Percentiles rank a stretch among this genome's conserved stretches.
Conservation (phyloP, 129 eudicot species). For the Arctium lappa region DNA sequence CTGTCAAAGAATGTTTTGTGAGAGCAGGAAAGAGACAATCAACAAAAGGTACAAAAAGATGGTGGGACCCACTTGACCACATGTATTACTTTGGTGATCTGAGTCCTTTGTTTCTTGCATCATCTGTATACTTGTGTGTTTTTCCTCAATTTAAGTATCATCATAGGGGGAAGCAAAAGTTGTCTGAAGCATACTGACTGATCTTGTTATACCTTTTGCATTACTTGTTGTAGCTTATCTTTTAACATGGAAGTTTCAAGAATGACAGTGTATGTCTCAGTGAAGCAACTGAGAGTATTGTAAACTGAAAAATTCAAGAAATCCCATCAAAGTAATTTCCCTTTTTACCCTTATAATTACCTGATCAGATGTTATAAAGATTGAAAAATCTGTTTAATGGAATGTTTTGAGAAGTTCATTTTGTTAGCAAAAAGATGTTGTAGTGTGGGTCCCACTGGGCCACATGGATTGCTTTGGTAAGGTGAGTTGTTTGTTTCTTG, state of each 20-base stretch:
- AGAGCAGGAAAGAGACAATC: constrained; percentile 6
- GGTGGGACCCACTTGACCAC: constrained; percentile 32
- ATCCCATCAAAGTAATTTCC: too few relatives aligned
- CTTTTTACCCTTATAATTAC: background rate
- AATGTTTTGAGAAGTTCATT: background rate
- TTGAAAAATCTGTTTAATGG: background rate
- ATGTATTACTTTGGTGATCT: constrained; percentile 25
- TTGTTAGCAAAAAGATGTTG: background rate
- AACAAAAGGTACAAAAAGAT: constrained; percentile 6
- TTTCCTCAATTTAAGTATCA: constrained; percentile 23
- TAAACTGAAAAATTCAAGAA: background rate
- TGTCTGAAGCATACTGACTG: constrained; percentile 9
- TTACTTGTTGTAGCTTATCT: constrained; percentile 9
- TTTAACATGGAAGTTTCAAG: constrained; percentile 9
- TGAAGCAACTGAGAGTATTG: constrained; percentile 7
- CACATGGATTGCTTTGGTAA: constrained; percentile 12
- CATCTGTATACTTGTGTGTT: constrained; percentile 29
- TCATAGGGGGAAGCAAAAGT: constrained; percentile 18
- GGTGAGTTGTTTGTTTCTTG: constrained; percentile 5
- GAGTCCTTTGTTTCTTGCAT: constrained; percentile 30
- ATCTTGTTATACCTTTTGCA: constrained; percentile 14
- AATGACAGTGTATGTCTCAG: constrained; percentile 24
- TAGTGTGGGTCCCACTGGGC: background rate
- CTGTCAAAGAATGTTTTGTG: background rate
- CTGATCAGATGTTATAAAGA: background rate